Base-by-base conservation (phyloP, 2,329 filamentous ascomycete genomes). In the Trichoderma semiorbis region DNA sequence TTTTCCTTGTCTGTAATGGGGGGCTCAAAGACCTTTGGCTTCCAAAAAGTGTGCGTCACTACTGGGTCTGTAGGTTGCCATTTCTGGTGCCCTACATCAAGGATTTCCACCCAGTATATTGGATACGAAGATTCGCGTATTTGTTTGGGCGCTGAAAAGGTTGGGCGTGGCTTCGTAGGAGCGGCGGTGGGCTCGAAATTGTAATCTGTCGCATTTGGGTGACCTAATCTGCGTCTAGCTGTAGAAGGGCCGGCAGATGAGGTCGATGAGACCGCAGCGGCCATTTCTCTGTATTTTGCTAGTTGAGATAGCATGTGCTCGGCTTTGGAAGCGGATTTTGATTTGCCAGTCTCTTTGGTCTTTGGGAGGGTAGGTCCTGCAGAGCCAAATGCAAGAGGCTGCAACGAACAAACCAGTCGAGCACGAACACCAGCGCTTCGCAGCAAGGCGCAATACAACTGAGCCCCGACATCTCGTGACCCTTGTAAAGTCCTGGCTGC, bases 91-190 rank as follows among this genome's bases (percentile, higher is more conserved):
- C 92, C 92, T 68, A 90, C 85, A 74, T 98, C 95, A 74, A 97
- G 93, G 4, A 93, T 91, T 82, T 99, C 96, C 0, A 98, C 91
- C 96, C 96, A 99, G 79, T 94, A 98, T 3, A 98, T 87, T 0
- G 96, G 96, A 77, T 91, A 93, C 0, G 88, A 81, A 0, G 94
- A 95, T 77, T 95, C 93, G 28, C 86, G 86, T 12, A 92, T 87
- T 16, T 78, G 82, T 69, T 82, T 83, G 12, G 78, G 82, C 66
- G 75, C 77, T 28, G 78, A 81, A 77, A 78, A 80, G 30, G 74
- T 75, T 50, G 76, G 76, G n/a, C 78, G 77, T 1, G 79, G 74
- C 30, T 30, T 34, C 1, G 75, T 75, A 1, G 80, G 84, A 12
- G 81, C 79, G 16, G 84, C 81, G 39, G 79, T 80, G 12, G 87